These are phyloP conservation scores for Xanthoconium stramineum DNA, from an alignment of 768 basidiomycete species.

Conservation along the genomic window DNA sequence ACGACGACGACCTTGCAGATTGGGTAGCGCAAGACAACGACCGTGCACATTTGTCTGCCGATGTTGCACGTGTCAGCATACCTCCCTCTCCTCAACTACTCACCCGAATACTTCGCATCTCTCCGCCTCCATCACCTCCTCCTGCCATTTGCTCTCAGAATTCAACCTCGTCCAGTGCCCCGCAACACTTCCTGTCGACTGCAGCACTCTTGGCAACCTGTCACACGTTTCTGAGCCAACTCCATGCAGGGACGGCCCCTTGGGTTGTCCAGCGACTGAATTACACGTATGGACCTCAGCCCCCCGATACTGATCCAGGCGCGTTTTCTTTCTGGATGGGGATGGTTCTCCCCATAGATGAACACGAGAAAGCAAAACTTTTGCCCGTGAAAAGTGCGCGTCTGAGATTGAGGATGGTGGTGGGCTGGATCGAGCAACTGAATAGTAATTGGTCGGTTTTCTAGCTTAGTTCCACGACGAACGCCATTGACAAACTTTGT, in stretches of 20 bases:
- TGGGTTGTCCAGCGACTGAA: conserved; percentile 91
- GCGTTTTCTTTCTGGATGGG: conserved; percentile 90
- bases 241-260: conserved; percentile 72
- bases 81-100: conserved; percentile 13
- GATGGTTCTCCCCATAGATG: conserved; percentile 85
- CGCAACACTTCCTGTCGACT: conserved; percentile 19
- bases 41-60: conserved; percentile 7
- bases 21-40: conserved; percentile 22
- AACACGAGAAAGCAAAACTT: conserved; percentile 83
- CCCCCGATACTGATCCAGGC: conserved; percentile 53
- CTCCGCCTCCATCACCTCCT: conserved; percentile 6
- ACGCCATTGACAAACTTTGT: conserved; percentile 20
- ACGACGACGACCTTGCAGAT: conserved; percentile 32
- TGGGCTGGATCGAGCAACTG: conserved; percentile 91
- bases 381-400: conserved; percentile 77
- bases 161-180: neutral
- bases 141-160: conserved; percentile 1
- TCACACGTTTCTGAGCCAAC: conserved; percentile 56
- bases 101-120: conserved; percentile 15
- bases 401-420: conserved; percentile 78
- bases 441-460: conserved; percentile 49
- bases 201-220: conserved; percentile 48
- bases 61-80: neutral
- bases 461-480: conserved; percentile 12
- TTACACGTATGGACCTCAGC: conserved; percentile 75